Conservation (phyloP, 1,284 basidiomycete species). For the Ceratobasidium sp. region DNA sequence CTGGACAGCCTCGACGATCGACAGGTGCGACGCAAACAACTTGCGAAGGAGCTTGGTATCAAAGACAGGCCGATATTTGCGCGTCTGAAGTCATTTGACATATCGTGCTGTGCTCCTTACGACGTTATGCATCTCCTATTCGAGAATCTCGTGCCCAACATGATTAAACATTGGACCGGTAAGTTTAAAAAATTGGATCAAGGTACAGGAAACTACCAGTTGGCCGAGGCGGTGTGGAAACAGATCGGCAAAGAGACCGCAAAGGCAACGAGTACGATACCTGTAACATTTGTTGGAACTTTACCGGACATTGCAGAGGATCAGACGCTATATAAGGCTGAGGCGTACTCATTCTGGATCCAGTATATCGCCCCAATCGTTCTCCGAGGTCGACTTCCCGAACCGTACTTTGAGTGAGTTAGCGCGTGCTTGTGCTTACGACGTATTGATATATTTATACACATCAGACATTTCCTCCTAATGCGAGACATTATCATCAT, state of each 20-base stretch:
- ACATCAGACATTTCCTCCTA: background rate
- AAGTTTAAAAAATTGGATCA: conserved; percentile 48
- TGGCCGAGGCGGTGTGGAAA: conserved; percentile 46
- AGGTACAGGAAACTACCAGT: too few relatives aligned
- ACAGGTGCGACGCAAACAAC: background rate
- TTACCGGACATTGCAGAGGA: conserved; percentile 48
- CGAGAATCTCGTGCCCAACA: too few relatives aligned
- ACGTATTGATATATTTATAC: conserved; percentile 23
- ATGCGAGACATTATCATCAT: conserved; percentile 20
- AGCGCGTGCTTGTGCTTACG: conserved; percentile 33
- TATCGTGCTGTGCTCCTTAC: conserved; percentile 37
- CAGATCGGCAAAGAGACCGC: conserved; percentile 48
- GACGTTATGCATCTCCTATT: too few relatives aligned
- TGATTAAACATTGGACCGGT: too few relatives aligned
- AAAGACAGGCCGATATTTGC: conserved; percentile 18
- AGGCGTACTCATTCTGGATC: conserved; percentile 53
- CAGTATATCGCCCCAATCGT: conserved; percentile 48
- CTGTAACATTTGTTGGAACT: conserved; percentile 47
- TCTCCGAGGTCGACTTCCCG: conserved; percentile 45
- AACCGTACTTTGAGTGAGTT: conserved; percentile 47
- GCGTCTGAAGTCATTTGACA: conserved; percentile 42
- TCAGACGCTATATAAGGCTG: conserved; percentile 41
- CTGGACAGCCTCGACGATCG: background rate
- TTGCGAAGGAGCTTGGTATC: conserved; percentile 13
- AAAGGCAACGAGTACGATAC: conserved; percentile 46